Percentiles rank a stretch among this genome's conserved stretches.
Conservation (phyloP, 176 grass and related monocot genomes). For the Dendrocalamus sinicus region DNA sequence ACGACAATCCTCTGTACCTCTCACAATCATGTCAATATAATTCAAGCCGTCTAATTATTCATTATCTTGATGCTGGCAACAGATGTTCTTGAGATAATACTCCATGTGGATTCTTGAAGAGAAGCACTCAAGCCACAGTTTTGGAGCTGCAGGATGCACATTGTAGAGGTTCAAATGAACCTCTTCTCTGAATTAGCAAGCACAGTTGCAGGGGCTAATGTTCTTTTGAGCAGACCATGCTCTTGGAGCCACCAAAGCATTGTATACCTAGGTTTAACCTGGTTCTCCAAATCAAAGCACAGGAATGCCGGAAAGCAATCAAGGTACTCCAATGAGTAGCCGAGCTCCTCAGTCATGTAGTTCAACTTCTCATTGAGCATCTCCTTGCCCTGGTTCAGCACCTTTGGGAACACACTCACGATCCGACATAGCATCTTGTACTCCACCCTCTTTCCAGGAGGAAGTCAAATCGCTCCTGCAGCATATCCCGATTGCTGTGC, state of each 20-base stretch:
- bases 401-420: constrained; percentile 56
- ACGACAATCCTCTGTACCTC: constrained; percentile 41
- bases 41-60: constrained; percentile 35
- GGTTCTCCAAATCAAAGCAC: constrained; percentile 88
- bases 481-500: constrained; percentile 51
- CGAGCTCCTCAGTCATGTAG: constrained; percentile 70
- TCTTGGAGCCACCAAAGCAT: constrained; percentile 84
- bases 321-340: constrained; percentile 76
- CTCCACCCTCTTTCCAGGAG: constrained; percentile 68
- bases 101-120: constrained; percentile 63
- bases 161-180: constrained; percentile 73
- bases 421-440: constrained; percentile 76
- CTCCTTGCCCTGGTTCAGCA: constrained; percentile 83
- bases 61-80: constrained; percentile 39
- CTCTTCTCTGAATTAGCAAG: constrained; percentile 80
- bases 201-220: constrained; percentile 64
- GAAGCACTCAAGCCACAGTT: constrained; percentile 90
- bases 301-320: constrained; percentile 73
- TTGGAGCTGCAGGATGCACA: constrained; percentile 81
- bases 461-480: constrained; percentile 70
- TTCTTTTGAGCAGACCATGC: constrained; percentile 61
- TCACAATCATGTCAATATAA: constrained; percentile 42
- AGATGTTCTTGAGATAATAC: constrained; percentile 61
- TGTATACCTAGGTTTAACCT: constrained; percentile 77
- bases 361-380: constrained; percentile 67